Conservation (phyloP, 176 grass and related monocot species). For the Carex littledalei region DNA sequence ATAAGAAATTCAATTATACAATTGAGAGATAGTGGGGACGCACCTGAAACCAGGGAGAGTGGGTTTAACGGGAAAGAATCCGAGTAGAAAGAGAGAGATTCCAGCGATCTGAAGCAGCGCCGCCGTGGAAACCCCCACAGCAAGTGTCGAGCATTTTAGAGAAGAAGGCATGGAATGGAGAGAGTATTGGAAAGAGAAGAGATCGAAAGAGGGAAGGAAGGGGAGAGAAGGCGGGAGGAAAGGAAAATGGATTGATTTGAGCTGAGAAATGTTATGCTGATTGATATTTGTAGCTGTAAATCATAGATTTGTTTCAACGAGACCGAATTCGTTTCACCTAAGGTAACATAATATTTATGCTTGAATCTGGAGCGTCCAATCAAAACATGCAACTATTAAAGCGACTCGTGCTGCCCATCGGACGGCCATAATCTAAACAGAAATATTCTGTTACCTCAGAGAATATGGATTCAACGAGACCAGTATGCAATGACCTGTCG, state of each 20-base stretch:
- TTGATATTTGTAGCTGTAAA: no score
- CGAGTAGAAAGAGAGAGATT: slow-evolving; percentile 58
- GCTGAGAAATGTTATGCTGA: neutral
- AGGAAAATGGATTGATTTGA: neutral
- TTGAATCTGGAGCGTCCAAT: no score
- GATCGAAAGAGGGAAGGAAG: neutral
- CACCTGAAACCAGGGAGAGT: slow-evolving; percentile 83
- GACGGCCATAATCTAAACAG: no score
- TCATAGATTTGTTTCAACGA: neutral
- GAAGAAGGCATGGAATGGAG: slow-evolving; percentile 13
- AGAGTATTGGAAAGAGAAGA: no score
- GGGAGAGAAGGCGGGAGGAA: neutral
- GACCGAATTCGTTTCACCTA: no score
- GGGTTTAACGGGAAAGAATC: slow-evolving; percentile 87
- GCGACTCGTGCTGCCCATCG: no score
- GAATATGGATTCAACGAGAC: no score
- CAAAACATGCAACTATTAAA: no score
- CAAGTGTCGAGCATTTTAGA: slow-evolving; percentile 25
- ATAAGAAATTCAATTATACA: slow-evolving; percentile 6
- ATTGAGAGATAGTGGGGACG: neutral
- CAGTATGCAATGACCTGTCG: no score
- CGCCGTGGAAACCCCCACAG: slow-evolving; percentile 29
- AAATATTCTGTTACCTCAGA: no score
- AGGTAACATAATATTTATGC: no score
- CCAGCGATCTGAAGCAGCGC: slow-evolving; percentile 75